Evolutionary conservation across 2,329 filamentous ascomycete species (phyloP).

Genomic region (Aureobasidium sp.): DNA sequence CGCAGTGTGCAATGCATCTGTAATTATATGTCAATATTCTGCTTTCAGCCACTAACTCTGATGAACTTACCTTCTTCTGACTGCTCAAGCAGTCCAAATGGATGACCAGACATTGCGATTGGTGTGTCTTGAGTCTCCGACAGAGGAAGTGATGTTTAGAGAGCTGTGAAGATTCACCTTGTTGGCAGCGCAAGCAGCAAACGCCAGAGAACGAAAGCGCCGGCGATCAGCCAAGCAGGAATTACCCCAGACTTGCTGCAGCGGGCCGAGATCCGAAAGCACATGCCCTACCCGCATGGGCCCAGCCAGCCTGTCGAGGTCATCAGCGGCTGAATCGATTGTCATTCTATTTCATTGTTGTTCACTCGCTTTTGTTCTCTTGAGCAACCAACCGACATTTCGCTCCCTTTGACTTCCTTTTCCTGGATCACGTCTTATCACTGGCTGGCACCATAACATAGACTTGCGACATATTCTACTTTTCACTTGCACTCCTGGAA

Average conservation of each 20-base stretch:
- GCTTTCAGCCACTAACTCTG: constrained; percentile 16
- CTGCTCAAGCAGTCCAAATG: constrained; percentile 58
- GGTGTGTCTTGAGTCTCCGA: neutral
- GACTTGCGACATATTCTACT: neutral
- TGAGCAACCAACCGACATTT: neutral
- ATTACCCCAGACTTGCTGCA: neutral
- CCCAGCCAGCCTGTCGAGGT: neutral
- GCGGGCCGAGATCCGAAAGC: neutral
- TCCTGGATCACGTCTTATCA: neutral
- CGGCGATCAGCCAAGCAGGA: constrained; percentile 5
- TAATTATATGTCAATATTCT: neutral
- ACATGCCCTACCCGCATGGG: neutral
- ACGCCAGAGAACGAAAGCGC: neutral
- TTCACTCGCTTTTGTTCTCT: neutral
- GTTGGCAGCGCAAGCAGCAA: neutral
- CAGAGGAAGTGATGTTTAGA: neutral
- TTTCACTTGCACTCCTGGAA: neutral
- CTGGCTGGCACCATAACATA: neutral
- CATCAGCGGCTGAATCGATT: neutral
- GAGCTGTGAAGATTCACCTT: neutral
- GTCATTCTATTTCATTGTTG: neutral
- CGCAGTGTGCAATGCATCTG: constrained; percentile 75
- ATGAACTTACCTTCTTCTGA: constrained; percentile 51
- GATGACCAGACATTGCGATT: constrained; percentile 1
- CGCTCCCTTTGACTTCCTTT: neutral